phyloP scores from a whole-genome alignment of 306 rosid genomes.

The Trichosanthes cucumerina region DNA sequence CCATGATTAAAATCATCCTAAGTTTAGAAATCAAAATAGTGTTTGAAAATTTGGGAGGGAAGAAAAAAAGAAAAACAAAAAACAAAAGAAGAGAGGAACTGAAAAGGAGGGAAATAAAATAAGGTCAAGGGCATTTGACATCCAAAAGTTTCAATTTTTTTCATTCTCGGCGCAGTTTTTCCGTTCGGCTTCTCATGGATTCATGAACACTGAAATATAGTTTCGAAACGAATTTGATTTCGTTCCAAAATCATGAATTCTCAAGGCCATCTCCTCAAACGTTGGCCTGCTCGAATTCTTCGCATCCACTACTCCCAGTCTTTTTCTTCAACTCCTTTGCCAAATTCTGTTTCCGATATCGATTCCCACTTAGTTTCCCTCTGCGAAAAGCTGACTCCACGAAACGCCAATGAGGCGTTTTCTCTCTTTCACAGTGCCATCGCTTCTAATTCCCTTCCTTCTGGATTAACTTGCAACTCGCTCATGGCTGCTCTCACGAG shows the following conservation, averaged over 20 bases:
- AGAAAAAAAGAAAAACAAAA: no score
- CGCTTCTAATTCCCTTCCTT: constrained; percentile 31
- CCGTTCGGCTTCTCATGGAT: not conserved
- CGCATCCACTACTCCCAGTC: constrained; percentile 10
- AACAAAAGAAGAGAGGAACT: no score
- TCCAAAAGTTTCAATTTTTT: not conserved
- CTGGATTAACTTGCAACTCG: constrained; percentile 31
- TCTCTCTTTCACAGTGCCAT: constrained; percentile 39
- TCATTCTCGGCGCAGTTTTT: not conserved
- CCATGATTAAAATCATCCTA: no score
- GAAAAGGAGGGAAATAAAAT: no score
- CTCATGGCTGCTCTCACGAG: constrained; percentile 43
- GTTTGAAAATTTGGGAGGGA: no score
- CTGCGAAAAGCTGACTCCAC: constrained; percentile 29
- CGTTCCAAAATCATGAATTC: not conserved
- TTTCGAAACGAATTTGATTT: not conserved
- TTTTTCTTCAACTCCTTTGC: constrained; percentile 27
- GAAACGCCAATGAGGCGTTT: constrained; percentile 35
- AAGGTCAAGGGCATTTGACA: not conserved
- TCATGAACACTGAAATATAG: not conserved
- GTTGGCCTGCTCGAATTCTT: not conserved
- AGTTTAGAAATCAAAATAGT: no score
- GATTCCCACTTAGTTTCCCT: constrained; percentile 36
- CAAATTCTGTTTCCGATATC: constrained; percentile 15
- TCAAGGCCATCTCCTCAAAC: not conserved